Base-by-base conservation (phyloP, 495 filamentous ascomycete species). In the Xylaria grammica region DNA sequence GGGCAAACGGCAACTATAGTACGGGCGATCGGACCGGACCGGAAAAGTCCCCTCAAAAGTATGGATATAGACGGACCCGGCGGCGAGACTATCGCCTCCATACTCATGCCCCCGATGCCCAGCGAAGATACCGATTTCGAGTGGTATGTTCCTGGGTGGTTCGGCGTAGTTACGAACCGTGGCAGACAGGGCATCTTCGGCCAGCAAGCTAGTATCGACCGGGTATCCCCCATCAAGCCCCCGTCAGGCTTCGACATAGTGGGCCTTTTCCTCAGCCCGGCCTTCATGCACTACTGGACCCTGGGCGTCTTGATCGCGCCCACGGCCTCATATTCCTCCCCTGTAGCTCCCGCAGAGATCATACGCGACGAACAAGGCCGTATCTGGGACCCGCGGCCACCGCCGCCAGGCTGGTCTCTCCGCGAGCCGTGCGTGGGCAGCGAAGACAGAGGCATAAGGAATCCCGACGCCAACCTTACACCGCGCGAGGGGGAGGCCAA, bases 251-350 rank as follows among this genome's bases (percentile, higher is more conserved):
- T 53, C 19, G n/a, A 27, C 32, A 17, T 53, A 4, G 50, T 34
- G 19, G 50, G 50, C n/a, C 50, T 53, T 34, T 53, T 15, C 2
- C 50, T 53, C 29, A 53, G 50, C 29, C 50, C 50, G 15, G 29
- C 50, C 50, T 53, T 53, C 29, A 53, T 53, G 50, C 29, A 53
- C n/a, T 53, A 53, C 29, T 34, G 29, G 50, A 53, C 50, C 13
- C 7, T 53, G 26, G 50, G 50, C 13, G 50, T 4, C 11, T 22
- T 53, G 1, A 53, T 53, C 3, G 50, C 50, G n/a, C 50, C 50
- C 9, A 5, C 29, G 9, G 9, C 29, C 32, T 53, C 50, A 53
- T 53, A 27, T 34, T 29, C n/a, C 50, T 30, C 29, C 29, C 10
- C 50, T 34, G n/a, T 22, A 20, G 7, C 29, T n/a, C n/a, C n/a